These are phyloP conservation scores for Oxyria digyna DNA, from an alignment of 148 eudicot genomes.

Conservation along the genomic window DNA sequence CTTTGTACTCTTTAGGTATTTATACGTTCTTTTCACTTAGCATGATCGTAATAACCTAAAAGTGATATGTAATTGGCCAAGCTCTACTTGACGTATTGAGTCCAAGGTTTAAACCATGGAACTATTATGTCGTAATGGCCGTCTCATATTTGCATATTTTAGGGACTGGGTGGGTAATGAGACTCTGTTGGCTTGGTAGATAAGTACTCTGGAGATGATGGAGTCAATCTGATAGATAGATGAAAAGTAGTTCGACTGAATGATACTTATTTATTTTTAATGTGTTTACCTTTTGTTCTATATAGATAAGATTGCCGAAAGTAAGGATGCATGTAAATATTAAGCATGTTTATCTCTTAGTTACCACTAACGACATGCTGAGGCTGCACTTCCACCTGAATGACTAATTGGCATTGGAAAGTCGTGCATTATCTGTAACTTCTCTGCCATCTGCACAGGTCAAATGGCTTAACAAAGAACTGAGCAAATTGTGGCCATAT, in stretches of 20 bases:
- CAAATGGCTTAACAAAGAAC: slow-evolving; percentile 84
- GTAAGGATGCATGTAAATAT: not conserved
- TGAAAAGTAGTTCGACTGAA: not conserved
- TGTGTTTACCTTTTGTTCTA: not conserved
- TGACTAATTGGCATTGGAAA: not conserved
- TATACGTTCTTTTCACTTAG: not conserved
- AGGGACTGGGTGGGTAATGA: not conserved
- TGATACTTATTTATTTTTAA: not conserved
- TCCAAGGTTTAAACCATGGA: not conserved
- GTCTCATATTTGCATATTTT: not conserved
- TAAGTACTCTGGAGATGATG: not conserved
- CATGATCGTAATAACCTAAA: not conserved
- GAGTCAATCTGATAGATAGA: not conserved
- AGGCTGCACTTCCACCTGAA: not conserved
- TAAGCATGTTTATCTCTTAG: not conserved
- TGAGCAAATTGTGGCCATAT: slow-evolving; percentile 87
- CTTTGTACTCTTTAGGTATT: not conserved
- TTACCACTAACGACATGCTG: not conserved
- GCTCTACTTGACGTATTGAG: not conserved
- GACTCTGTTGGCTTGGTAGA: not conserved
- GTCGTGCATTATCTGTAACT: not conserved
- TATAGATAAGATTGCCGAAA: not conserved
- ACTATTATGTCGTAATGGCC: not conserved
- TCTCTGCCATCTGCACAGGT: slow-evolving; percentile 38
- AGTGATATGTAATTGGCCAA: not conserved